A percentile compares a stretch with the other conserved stretches of the same genome.
These are phyloP conservation scores for Brassica incana DNA, from an alignment of 345 rosid genomes.

Conservation along the genomic window DNA sequence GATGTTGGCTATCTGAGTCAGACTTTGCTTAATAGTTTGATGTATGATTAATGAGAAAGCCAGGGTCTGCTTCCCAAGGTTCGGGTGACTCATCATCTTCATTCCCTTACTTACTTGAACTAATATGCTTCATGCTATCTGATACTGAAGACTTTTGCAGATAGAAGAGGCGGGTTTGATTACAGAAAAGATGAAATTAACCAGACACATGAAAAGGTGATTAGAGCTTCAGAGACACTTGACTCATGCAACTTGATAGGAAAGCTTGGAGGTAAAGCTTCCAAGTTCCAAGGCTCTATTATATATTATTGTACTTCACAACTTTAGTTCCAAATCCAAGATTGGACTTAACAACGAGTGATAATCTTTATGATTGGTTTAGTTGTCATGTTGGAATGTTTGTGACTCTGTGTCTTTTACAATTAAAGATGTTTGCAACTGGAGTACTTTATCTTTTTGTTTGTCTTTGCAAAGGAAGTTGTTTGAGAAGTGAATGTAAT, in stretches of 20 bases:
- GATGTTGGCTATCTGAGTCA: slow-evolving; percentile 7
- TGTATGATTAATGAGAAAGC: slow-evolving; percentile 44
- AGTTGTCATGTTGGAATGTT: not conserved
- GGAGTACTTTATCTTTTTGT: not conserved
- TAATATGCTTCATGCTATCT: slow-evolving; percentile 3
- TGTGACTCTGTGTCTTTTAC: not conserved
- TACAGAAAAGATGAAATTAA: too few species aligned
- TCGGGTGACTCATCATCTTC: slow-evolving; percentile 32
- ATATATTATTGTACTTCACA: too few species aligned
- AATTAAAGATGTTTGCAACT: not conserved
- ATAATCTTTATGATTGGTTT: not conserved
- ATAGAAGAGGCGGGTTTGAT: slow-evolving; percentile 68
- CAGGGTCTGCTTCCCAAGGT: slow-evolving; percentile 46
- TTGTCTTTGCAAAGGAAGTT: too few species aligned
- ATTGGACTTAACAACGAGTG: not conserved
- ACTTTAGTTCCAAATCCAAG: not conserved
- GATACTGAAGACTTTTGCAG: slow-evolving; percentile 40
- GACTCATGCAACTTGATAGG: not conserved
- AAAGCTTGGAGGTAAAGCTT: not conserved
- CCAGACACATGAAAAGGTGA: not conserved
- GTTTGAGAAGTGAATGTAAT: too few species aligned
- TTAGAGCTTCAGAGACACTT: not conserved
- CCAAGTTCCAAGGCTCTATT: not conserved
- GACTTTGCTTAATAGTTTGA: slow-evolving; percentile 15
- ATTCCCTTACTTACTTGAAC: not conserved